phyloP scores from a whole-genome alignment of 148 eudicot species.

The Rhododendron vialii region DNA sequence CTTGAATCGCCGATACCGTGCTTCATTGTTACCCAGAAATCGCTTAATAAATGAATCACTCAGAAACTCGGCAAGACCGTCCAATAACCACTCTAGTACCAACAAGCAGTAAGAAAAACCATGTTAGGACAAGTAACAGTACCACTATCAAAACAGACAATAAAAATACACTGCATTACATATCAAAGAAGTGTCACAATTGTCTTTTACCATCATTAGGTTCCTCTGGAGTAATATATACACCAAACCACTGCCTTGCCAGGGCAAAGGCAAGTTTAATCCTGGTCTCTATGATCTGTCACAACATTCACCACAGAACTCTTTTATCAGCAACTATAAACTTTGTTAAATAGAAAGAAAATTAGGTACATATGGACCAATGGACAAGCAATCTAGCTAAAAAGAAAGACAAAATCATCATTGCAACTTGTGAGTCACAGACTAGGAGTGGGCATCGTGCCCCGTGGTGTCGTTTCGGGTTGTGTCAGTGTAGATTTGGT shows the following conservation, averaged over 20 bases:
- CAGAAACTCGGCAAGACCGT: slow-evolving; percentile 93
- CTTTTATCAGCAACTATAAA: neutral
- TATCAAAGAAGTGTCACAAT: slow-evolving; percentile 7
- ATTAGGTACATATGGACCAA: neutral
- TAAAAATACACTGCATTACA: slow-evolving; percentile 2
- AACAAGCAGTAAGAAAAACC: slow-evolving; percentile 12
- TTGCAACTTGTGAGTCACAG: neutral
- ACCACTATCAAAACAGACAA: neutral
- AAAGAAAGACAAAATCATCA: neutral
- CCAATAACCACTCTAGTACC: slow-evolving; percentile 82
- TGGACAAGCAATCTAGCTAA: neutral
- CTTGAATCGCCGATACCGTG: slow-evolving; percentile 90
- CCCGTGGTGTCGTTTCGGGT: neutral
- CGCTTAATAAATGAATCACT: slow-evolving; percentile 79
- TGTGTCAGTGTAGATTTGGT: neutral
- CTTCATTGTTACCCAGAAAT: slow-evolving; percentile 91
- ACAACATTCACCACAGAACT: neutral
- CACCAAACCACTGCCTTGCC: slow-evolving; percentile 98
- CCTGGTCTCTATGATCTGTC: slow-evolving; percentile 86
- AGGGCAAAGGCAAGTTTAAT: slow-evolving; percentile 86
- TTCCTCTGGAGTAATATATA: slow-evolving; percentile 83
- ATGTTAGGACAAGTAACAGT: neutral
- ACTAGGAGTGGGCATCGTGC: neutral
- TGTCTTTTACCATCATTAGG: slow-evolving; percentile 73
- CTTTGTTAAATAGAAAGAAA: neutral